Evolutionary conservation across 2,329 filamentous ascomycete genomes (phyloP).

Genomic region (Diaporthe batatas): DNA sequence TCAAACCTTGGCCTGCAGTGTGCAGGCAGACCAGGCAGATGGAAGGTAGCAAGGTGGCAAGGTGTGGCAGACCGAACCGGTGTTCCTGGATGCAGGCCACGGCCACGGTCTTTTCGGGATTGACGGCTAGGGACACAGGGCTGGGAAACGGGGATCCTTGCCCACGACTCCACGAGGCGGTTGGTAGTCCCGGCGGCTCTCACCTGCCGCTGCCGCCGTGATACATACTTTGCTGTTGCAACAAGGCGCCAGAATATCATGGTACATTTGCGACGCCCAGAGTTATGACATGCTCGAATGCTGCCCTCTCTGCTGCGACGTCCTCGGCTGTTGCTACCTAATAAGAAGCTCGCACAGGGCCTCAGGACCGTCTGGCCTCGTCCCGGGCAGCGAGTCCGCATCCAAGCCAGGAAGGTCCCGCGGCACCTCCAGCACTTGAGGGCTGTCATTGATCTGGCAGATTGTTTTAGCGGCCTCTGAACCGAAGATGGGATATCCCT

Average conservation of each 20-base stretch:
- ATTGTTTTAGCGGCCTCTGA: background rate
- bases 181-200: conserved; percentile 31
- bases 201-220: conserved; percentile 8
- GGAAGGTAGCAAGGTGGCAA: background rate
- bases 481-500: background rate
- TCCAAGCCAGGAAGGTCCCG: conserved; percentile 14
- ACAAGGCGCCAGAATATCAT: background rate
- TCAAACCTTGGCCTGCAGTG: conserved; percentile 18
- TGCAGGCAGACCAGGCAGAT: conserved; percentile 19
- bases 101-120: conserved; percentile 37
- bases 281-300: background rate
- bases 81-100: conserved; percentile 33
- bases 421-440: no score
- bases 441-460: background rate
- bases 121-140: conserved; percentile 32
- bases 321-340: background rate
- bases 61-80: conserved; percentile 23
- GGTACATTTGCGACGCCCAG: conserved; percentile 13
- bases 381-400: conserved; percentile 9
- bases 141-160: conserved; percentile 38
- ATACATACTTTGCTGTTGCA: background rate
- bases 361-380: conserved; percentile 28
- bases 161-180: conserved; percentile 21
- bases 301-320: background rate
- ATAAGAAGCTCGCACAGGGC: background rate